Conservation (phyloP, 208 protist species). For the Trypanosoma scelopori region DNA sequence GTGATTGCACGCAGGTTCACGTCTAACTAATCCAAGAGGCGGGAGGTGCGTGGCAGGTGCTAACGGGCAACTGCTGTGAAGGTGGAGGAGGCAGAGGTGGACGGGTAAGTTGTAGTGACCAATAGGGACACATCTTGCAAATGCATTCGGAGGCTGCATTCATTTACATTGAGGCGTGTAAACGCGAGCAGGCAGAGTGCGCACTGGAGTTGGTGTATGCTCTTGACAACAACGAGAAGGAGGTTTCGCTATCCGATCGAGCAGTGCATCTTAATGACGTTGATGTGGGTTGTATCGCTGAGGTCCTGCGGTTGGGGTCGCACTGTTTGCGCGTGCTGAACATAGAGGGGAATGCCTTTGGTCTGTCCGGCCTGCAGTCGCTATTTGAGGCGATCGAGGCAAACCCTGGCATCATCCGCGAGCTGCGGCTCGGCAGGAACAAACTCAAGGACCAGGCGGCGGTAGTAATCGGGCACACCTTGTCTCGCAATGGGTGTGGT, state of each 20-base stretch:
- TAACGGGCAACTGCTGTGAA: too few species aligned
- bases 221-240: slow-evolving; percentile 60
- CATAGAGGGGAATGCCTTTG: slow-evolving; percentile 85
- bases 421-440: slow-evolving; percentile 85
- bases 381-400: slow-evolving; percentile 79
- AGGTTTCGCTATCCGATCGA: slow-evolving; percentile 47
- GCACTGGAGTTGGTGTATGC: slow-evolving; percentile 66
- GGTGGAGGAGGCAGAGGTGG: too few species aligned
- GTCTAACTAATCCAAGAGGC: background rate
- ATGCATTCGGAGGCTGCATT: slow-evolving; percentile 33
- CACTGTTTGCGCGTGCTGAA: slow-evolving; percentile 65
- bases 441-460: slow-evolving; percentile 83
- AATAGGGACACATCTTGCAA: background rate
- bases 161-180: slow-evolving; percentile 73
- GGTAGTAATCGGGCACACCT: slow-evolving; percentile 72
- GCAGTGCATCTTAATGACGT: slow-evolving; percentile 64
- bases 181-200: slow-evolving; percentile 61
- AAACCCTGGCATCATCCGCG: slow-evolving; percentile 75
- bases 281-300: slow-evolving; percentile 76
- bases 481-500: slow-evolving; percentile 69
- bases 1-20: too few species aligned
- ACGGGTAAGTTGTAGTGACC: background rate
- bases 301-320: slow-evolving; percentile 44
- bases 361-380: slow-evolving; percentile 67
- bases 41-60: background rate